Evolutionary conservation across 1,284 basidiomycete species (phyloP), one percentile per base, ranked within the genome.

Genomic region (Malassezia furfur): DNA sequence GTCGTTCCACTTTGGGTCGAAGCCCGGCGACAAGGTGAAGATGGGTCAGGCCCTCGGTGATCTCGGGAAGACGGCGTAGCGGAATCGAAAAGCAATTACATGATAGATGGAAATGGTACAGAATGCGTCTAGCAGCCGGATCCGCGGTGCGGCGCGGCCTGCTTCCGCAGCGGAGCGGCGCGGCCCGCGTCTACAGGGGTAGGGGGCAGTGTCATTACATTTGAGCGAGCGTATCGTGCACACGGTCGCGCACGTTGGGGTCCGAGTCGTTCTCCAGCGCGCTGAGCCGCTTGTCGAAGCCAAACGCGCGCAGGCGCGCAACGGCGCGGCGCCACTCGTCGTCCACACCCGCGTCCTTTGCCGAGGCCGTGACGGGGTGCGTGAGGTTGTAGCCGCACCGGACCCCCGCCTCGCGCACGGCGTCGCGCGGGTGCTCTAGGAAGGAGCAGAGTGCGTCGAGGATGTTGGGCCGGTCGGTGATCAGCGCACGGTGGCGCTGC

Each of bases 1-100:
- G 57, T 78, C 83, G 38, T 96, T 91, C 74, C 81, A 84, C 70
- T 96, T 96, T 69, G 75, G 78, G 1, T 80, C 93, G n/a, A 78
- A 84, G 64, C 80, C 84, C 0, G 89, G 90, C 2, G 82, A 93
- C 74, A 88, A 86, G 76, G 83, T 96, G 64, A 86, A 84, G 73
- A 88, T 96, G 31, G 93, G 93, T 0, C 79, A 96, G 77, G 77
- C 79, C 17, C 59, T 83, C 43, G 77, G 77, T 6, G 74, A 76
- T 28, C 52, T 74, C 15, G 35, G 31, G 17, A 31, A 38, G 37
- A 7, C 25, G 4, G 25, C 25, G 25, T 28, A 28, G 25, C 25
- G 25, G 25, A 7, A 7, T 4, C 7, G 4, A 28, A 4, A 4
- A 28, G 4, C 7, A 28, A 28, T 4, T 28, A 28, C 25, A 28